Base-by-base conservation (phyloP, 768 basidiomycete genomes). In the Suillus americanus region DNA sequence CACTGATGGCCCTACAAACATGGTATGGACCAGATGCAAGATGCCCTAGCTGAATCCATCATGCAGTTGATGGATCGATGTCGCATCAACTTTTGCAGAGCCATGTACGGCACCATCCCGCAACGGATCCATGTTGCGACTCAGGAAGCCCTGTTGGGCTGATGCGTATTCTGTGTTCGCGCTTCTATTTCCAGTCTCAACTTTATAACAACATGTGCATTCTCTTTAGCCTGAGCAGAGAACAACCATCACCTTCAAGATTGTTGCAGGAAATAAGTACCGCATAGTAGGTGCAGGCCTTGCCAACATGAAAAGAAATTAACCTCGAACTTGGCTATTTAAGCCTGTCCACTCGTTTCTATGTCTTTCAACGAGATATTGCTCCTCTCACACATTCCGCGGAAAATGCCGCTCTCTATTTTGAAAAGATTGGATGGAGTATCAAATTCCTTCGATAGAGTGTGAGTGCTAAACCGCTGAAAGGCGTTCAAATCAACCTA, bases 361-460 rank as follows among this genome's bases (percentile, higher is more conserved):
- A 87, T 83, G 69, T 88, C 86, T 18, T 77, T 77, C 14, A 78
- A 63, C 0, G 81, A 79, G 59, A 89, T 84, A 43, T 80, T 79
- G 55, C 81, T 82, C 67, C 83, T 79, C 35, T 84, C 81, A 70
- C 89, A 90, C 76, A 92, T 83, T 25, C 79, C 79, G n/a, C 81
- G 77, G 79, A 90, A 91, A 40, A 88, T 79, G 2, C 89, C 82
- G 53, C 78, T 78, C 2, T 75, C 65, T 8, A 72, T 73, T n/a
- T 74, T 33, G 20, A 54, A 54, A 54, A 54, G 53, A 33, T 80
- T 80, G 41, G 78, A 66, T 0, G 89, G 88, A 12, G 85, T 83
- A 66, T 87, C 86, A 66, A 86, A 86, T 78, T 88, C 87, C 81
- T 83, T 68, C 14, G 14, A 62, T 14, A 38, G 51, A 7, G 30